Conservation (phyloP, 768 basidiomycete genomes). For the Rhodocollybia butyracea region DNA sequence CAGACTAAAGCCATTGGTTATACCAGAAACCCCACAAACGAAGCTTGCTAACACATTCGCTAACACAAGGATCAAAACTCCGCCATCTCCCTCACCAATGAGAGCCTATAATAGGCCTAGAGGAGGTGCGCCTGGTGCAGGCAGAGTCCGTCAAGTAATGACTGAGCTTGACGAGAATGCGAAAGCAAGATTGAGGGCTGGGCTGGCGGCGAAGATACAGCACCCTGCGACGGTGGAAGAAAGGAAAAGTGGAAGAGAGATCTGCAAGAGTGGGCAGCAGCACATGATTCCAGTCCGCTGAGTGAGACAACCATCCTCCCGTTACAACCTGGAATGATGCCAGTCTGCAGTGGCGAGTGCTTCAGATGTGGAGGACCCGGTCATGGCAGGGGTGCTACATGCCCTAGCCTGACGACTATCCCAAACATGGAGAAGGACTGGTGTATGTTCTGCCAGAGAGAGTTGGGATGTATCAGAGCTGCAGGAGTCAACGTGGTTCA, state of each 20-base stretch:
- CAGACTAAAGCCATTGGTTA: too few relatives aligned
- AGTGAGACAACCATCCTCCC: background rate
- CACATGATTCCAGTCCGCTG: background rate
- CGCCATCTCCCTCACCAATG: background rate
- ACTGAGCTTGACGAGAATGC: background rate
- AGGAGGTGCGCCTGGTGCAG: too few relatives aligned
- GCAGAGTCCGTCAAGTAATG: too few relatives aligned
- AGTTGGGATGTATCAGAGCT: background rate
- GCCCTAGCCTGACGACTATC: background rate
- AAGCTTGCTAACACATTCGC: background rate
- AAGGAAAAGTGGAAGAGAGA: background rate
- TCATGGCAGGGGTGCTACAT: background rate
- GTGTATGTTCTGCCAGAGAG: background rate
- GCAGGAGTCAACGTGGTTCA: background rate
- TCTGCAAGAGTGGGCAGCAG: background rate
- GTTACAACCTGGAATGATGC: background rate
- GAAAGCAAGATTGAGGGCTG: background rate
- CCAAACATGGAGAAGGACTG: background rate
- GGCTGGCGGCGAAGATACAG: background rate
- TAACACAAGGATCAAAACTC: background rate
- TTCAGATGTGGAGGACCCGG: background rate
- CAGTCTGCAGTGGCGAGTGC: background rate
- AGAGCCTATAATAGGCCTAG: background rate
- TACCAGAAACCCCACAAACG: background rate
- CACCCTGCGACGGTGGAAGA: background rate